Base-by-base conservation (phyloP, 176 grass and related monocot species). In the Triticum timopheevii region DNA sequence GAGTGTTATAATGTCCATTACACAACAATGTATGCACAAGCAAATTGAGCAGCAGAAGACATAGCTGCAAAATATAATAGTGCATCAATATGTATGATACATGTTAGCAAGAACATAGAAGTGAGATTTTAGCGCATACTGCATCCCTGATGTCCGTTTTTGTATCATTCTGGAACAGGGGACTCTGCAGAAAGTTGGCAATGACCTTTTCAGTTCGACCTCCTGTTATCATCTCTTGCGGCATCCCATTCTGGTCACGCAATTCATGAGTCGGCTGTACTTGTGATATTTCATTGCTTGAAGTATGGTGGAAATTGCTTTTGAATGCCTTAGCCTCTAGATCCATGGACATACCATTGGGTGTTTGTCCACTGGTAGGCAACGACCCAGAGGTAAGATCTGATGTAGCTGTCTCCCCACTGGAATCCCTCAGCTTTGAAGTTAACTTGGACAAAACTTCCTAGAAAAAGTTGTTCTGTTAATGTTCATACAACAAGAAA, bases 121-220 rank as follows among this genome's bases (percentile, higher is more conserved):
- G 59, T 77, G 22, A 64, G 70, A 59, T 49, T 82, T 59, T 73
- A 66, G 61, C 22, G 42, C 73, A 10, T 91, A 96, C 96, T 31
- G 82, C 64, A 86, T 94, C 79, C 70, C 79, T 84, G 76, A 76
- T 50, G 13, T 89, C 58, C 19, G 40, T 65, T 66, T 79, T 77
- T 58, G 62, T 73, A 64, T 92, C 90, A 54, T 79, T 80, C 89
- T 88, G 70, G 84, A 98, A 85, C 84, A 98, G 54, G 2, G 96
- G 90, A 86, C 79, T 89, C 78, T 92, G 93, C 65, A 92, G 86
- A 86, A 98, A 94, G 75, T 89, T 88, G 20, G 86, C 39, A 71
- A 98, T 83, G 34, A 94, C 92, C 59, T 95, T 95, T 85, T 98
- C 90, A 80, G 93, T 94, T 69, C 65, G 92, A 58, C 61, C 94